These are phyloP conservation scores for Stachybotrys chartarum DNA, from an alignment of 2,329 filamentous ascomycete genomes.

Conservation along the genomic window DNA sequence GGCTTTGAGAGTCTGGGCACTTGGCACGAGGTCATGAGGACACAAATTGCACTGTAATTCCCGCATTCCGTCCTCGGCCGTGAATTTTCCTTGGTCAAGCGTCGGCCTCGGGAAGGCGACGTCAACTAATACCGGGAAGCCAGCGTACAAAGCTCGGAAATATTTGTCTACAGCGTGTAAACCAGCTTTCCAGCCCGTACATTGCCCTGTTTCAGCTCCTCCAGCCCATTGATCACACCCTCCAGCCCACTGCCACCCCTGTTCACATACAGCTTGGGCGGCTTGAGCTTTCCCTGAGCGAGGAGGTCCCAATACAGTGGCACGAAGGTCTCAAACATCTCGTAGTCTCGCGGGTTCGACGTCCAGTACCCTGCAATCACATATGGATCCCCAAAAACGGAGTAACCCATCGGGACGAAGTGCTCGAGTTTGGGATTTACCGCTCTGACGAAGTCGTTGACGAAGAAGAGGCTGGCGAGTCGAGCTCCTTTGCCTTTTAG, in stretches of 20 bases:
- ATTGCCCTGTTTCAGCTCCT: conserved; percentile 22
- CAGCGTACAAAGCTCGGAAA: too few species aligned
- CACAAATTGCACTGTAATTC: too few species aligned
- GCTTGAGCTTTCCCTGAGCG: conserved; percentile 24
- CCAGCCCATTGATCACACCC: conserved; percentile 23
- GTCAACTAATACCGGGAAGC: too few species aligned
- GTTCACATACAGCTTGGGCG: conserved; percentile 19
- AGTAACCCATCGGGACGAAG: not conserved
- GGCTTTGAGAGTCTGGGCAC: too few species aligned
- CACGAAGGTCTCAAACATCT: conserved; percentile 22
- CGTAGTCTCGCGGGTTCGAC: conserved; percentile 17
- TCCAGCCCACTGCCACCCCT: conserved; percentile 20
- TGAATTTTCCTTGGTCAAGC: too few species aligned
- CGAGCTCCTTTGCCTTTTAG: not conserved
- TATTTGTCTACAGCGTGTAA: conserved; percentile 21
- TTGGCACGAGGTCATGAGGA: too few species aligned
- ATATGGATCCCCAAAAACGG: not conserved
- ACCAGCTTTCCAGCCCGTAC: conserved; percentile 36
- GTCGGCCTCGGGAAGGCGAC: too few species aligned
- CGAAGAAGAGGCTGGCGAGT: not conserved
- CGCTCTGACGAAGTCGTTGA: not conserved
- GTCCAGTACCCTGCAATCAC: conserved; percentile 3
- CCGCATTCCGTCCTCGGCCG: too few species aligned
- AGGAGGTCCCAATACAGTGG: conserved; percentile 23
- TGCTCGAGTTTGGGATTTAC: not conserved